These are phyloP conservation scores for Stagonosporopsis rhizophila DNA, from an alignment of 2,329 filamentous ascomycete genomes.

Conservation along the genomic window DNA sequence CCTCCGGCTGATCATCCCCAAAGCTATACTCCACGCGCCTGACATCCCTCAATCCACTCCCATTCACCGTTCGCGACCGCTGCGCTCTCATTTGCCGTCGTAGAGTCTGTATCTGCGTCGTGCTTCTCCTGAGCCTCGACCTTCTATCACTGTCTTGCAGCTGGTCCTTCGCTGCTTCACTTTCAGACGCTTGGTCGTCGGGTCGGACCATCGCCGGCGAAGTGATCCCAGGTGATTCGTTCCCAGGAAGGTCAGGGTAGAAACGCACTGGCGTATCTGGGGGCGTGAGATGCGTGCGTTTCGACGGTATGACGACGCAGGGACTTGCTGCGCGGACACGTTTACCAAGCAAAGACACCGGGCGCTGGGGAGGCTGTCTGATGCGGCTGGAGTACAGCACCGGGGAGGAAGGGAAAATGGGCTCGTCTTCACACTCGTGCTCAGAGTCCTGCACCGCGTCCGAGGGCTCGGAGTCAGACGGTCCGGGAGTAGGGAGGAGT, in stretches of 20 bases:
- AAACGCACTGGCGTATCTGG: constrained; percentile 22
- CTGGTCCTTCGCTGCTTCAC: too few species aligned
- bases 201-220: too few species aligned
- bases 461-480: constrained; percentile 27
- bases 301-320: constrained; percentile 35
- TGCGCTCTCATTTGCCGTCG: constrained; percentile 15
- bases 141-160: not conserved
- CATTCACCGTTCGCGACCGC: constrained; percentile 22
- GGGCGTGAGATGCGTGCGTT: constrained; percentile 27
- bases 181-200: too few species aligned
- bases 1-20: not conserved
- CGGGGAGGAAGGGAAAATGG: constrained; percentile 34
- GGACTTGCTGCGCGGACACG: constrained; percentile 36
- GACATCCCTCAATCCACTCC: constrained; percentile 27
- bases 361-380: constrained; percentile 6
- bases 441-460: not conserved
- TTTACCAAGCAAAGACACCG: constrained; percentile 23
- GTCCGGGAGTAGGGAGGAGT: constrained; percentile 37
- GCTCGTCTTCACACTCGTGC: constrained; percentile 23
- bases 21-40: constrained; percentile 23
- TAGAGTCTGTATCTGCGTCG: constrained; percentile 16
- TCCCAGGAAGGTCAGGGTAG: constrained; percentile 27
- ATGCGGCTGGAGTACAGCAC: constrained; percentile 32
- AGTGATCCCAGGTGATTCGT: not conserved
- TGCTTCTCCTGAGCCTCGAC: constrained; percentile 8